Evolutionary conservation across 768 basidiomycete genomes (phyloP), one percentile per base, ranked within the genome.

Genomic region (Imleria badia): DNA sequence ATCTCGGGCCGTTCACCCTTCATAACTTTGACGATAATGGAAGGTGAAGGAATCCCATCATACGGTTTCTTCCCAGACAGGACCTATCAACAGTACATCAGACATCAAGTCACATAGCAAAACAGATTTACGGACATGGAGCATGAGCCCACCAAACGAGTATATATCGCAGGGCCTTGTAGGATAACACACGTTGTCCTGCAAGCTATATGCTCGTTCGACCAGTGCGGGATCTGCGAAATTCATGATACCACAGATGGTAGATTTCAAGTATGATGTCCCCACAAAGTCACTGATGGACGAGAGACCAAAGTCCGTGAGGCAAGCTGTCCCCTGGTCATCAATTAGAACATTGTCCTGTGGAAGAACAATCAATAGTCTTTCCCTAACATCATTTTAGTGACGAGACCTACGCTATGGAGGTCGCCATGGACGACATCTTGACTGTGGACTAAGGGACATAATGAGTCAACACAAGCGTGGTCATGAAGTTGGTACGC

Each of bases 231-330:
- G 68, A 54, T 80, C 81, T n/a, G 78, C 75, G 71, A 79, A 81
- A 3, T 76, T 73, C 26, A 79, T 66, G 15, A 70, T 72, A 5
- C 79, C 81, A 29, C 64, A 56, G 30, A 71, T 44, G 17, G 39
- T 23, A 67, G 76, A 76, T 17, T 67, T 72, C 39, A 71, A 19
- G 43, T 68, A 68, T 11, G 67, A 48, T 29, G 69, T 67, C 13
- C 60, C 69, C 41, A 56, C 22, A 23, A 71, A 67, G 23, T 72
- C 71, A 5, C 17, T 49, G 52, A 55, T 45, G 17, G 65, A 23
- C 2, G 66, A 68, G 17, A 79, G 68, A 6, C 81, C 80, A 55
- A 81, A 81, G 59, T 81, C 80, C 2, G 78, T 73, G 7, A 81
- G 66, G 45, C 76, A 76, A 13, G 80, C 80, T 13, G 70, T 65